Evolutionary conservation across 2,329 filamentous ascomycete genomes (phyloP).

Genomic region (Pseudocercospora eumusae): DNA sequence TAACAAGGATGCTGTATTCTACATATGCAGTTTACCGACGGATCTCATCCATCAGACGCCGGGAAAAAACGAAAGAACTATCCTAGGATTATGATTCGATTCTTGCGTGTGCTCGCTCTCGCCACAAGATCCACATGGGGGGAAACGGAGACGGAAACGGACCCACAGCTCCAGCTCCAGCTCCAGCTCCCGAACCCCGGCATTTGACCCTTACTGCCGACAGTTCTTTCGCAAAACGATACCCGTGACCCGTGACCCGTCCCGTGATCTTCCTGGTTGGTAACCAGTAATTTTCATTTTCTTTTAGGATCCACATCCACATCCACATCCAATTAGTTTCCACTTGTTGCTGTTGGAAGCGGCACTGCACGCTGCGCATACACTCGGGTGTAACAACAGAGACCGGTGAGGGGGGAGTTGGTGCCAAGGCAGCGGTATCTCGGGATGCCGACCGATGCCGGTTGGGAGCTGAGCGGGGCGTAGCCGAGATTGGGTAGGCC

Average conservation of each 20-base stretch:
- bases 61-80: background rate
- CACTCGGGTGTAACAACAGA: background rate
- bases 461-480: background rate
- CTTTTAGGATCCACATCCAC: too few relatives aligned
- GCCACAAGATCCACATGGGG: too few relatives aligned
- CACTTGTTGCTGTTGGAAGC: background rate
- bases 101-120: too few relatives aligned
- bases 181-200: too few relatives aligned
- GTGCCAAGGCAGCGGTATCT: background rate
- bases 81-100: constrained; percentile 1
- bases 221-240: background rate
- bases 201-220: background rate
- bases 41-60: constrained; percentile 3
- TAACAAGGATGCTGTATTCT: background rate
- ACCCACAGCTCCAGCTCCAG: too few relatives aligned
- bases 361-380: background rate
- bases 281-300: too few relatives aligned
- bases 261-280: constrained; percentile 3
- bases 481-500: background rate
- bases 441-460: background rate
- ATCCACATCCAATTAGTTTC: too few relatives aligned
- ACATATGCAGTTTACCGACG: constrained; percentile 3
- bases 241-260: background rate
- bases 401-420: background rate
- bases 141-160: too few relatives aligned